Base-by-base conservation (phyloP, 2,329 filamentous ascomycete genomes). In the Aspergillus latus region DNA sequence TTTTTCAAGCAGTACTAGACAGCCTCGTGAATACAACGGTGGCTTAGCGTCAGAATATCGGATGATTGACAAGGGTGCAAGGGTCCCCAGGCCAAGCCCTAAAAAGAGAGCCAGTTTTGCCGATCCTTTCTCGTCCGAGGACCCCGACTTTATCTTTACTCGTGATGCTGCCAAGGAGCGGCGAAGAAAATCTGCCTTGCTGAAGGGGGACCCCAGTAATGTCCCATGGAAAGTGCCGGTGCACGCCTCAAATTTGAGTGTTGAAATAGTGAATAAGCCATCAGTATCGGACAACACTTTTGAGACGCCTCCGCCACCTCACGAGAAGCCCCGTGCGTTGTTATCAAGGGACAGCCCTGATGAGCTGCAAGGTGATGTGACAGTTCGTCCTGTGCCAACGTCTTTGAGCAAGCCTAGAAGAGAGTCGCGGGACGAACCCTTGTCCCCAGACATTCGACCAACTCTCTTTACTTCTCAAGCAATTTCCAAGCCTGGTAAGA, bases 361-460 rank as follows among this genome's bases (percentile, higher is more conserved):
- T 64, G 74, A 72, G 54, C 57, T 76, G 2, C 74, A 76, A 54
- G 73, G 72, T 8, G 72, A 64, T 8, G 68, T 62, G 39, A 73
- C 73, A 4, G 69, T 68, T 37, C 49, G 57, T 4, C 65, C 60
- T 28, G 21, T 61, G 26, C 62, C 63, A 7, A 57, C 48, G 5
- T 36, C 42, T n/a, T 46, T 66, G 13, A 29, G 45, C 30, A 50
- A 45, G 26, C 46, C 37, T 44, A 56, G 39, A n/a, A 59, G 52
- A 16, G 49, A 56, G 34, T 15, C 15, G 46, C 34, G 15, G 44
- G 59, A 13, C 36, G 60, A 16, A 49, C 58, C 64, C 7, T 72
- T 71, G 5, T 66, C 69, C 4, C 64, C 67, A 15, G 68, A 74
- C 58, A 73, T 74, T 49, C 63, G 54, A 16, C 65, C 64, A 1